Base-by-base conservation (phyloP, 1,284 basidiomycete genomes). In the Taiwanofungus camphoratus region DNA sequence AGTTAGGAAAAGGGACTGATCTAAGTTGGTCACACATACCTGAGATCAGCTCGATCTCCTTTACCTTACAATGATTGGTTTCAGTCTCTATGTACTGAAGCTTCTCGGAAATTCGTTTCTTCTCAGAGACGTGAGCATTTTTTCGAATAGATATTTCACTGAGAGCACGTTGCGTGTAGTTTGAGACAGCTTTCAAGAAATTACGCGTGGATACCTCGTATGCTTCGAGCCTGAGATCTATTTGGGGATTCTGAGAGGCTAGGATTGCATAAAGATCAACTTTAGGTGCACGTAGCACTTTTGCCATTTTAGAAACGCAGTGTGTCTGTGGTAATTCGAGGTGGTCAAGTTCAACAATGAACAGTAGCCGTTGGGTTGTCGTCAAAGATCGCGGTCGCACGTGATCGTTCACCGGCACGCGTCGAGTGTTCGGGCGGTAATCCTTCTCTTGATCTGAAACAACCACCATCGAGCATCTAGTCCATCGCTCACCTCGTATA, bases 11-110 rank as follows among this genome's bases (percentile, higher is more conserved):
- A 18, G 23, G 41, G 34, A 12, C 42, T 11, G 38, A 29, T 20
- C 31, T 12, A 13, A 13, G 18, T 20, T 11, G 21, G 9, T 13
- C 13, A 33, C 21, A 67, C 77, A 29, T 56, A 86, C 84, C 74
- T 43, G 76, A 71, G 21, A 85, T 70, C 26, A 89, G 66, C 41
- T 86, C 81, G 33, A 88, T 81, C 62, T 88, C 86, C 53, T 70
- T 73, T 22, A 83, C 53, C 53, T 87, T 87, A 61, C 81, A 87
- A 35, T 78, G 68, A 45, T 76, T 81, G 3, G 73, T 86, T 61
- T 89, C 85, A 0, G 66, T 52, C 58, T 88, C 82, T 0, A 77
- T 68, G 15, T 71, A 65, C 38, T 77, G 69, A 5, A 62, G 71
- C 55, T 72, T 76, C 44, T 87, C 86, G 4, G 62, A 39, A 0